Evolutionary conservation across 768 basidiomycete species (phyloP).

Genomic region (Collybia sp.): DNA sequence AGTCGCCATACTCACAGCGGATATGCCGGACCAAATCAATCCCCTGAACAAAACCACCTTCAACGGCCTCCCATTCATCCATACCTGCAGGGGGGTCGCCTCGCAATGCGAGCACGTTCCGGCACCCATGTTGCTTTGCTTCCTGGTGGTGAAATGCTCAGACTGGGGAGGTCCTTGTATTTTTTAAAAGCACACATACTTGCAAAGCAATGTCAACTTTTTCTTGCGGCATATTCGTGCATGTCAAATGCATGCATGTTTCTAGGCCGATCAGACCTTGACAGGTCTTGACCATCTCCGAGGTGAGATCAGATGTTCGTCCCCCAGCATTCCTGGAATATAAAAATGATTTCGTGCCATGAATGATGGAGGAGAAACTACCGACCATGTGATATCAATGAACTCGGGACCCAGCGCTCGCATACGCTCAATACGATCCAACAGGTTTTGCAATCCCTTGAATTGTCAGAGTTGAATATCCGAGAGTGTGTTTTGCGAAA

Average conservation of each 20-base stretch:
- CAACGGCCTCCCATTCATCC: slow-evolving; percentile 89
- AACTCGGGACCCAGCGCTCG: slow-evolving; percentile 92
- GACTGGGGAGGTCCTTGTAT: slow-evolving; percentile 2
- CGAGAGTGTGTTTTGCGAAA: not conserved
- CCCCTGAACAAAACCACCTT: slow-evolving; percentile 86
- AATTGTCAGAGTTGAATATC: slow-evolving; percentile 3
- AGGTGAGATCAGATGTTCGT: slow-evolving; percentile 89
- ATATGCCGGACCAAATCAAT: slow-evolving; percentile 92
- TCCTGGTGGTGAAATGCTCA: slow-evolving; percentile 44
- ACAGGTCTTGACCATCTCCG: slow-evolving; percentile 92
- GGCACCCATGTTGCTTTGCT: slow-evolving; percentile 84
- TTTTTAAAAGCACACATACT: slow-evolving; percentile 51
- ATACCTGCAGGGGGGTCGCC: slow-evolving; percentile 90
- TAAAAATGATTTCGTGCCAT: slow-evolving; percentile 1
- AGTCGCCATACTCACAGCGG: slow-evolving; percentile 75
- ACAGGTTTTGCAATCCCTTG: slow-evolving; percentile 89
- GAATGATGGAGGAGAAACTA: slow-evolving; percentile 2
- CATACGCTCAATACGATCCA: slow-evolving; percentile 99
- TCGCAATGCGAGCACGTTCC: slow-evolving; percentile 89
- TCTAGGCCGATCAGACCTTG: slow-evolving; percentile 91
- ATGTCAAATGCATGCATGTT: slow-evolving; percentile 98
- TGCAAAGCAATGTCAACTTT: slow-evolving; percentile 89
- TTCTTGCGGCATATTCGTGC: slow-evolving; percentile 96
- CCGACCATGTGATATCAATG: slow-evolving; percentile 93
- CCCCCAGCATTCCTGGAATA: slow-evolving; percentile 88